Evolutionary conservation across 2,329 filamentous ascomycete genomes (phyloP).

Genomic region (Nannizziopsis arthrosporioides): DNA sequence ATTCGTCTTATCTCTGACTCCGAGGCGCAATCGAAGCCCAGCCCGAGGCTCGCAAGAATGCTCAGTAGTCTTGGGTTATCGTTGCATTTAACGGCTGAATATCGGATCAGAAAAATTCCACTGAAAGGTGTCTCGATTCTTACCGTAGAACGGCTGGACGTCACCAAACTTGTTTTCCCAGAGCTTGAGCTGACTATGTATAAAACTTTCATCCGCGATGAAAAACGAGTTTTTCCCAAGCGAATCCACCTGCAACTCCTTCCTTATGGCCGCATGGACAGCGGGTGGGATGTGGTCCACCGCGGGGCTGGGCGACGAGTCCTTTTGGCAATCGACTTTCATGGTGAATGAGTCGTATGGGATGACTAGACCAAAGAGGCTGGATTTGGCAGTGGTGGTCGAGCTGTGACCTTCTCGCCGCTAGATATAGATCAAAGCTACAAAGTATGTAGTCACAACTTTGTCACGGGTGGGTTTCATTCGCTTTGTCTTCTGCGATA

Average conservation of each 20-base stretch:
- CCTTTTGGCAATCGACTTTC: background rate
- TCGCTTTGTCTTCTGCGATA: background rate
- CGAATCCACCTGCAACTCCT: background rate
- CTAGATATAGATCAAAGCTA: background rate
- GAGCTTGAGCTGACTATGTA: conserved; percentile 4
- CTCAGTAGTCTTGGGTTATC: conserved; percentile 19
- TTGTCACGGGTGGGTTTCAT: background rate
- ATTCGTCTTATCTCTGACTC: conserved; percentile 19
- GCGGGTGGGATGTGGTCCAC: background rate
- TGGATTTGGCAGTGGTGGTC: background rate
- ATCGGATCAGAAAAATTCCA: background rate
- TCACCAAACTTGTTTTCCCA: conserved; percentile 1
- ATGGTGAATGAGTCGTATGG: background rate
- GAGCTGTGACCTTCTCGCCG: too few relatives aligned
- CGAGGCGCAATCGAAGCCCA: conserved; percentile 23
- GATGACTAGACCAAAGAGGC: background rate
- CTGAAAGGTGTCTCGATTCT: background rate
- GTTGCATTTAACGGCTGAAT: conserved; percentile 25
- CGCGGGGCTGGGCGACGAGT: background rate
- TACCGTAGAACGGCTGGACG: conserved; percentile 10
- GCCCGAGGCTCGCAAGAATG: conserved; percentile 18
- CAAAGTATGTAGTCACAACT: background rate
- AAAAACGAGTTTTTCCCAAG: conserved; percentile 5
- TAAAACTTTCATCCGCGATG: conserved; percentile 3
- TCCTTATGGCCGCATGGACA: background rate